These are phyloP conservation scores for Lecanosticta acicola DNA, from an alignment of 2,329 filamentous ascomycete species.

Conservation along the genomic window DNA sequence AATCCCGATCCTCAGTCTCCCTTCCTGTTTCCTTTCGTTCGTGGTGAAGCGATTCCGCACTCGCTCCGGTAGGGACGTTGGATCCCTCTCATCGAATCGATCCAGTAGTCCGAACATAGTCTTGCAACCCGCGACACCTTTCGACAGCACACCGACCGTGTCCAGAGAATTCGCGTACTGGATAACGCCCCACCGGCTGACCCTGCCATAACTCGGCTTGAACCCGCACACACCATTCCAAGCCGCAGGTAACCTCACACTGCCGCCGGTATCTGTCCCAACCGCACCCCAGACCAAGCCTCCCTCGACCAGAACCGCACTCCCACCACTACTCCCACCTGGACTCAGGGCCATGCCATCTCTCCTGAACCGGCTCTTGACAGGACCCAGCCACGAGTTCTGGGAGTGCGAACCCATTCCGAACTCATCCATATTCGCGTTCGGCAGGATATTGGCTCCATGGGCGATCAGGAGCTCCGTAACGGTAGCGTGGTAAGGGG, in stretches of 20 bases:
- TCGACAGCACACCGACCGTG: constrained; percentile 73
- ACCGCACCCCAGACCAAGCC: constrained; percentile 63
- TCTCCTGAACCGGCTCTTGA: constrained; percentile 48
- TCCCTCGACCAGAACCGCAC: constrained; percentile 73
- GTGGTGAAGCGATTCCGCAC: constrained; percentile 49
- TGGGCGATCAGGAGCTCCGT: constrained; percentile 60
- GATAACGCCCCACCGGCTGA: constrained; percentile 80
- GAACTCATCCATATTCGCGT: constrained; percentile 86
- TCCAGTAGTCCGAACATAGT: constrained; percentile 46
- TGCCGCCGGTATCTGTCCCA: constrained; percentile 91
- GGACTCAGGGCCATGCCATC: constrained; percentile 51
- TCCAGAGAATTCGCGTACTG: constrained; percentile 91
- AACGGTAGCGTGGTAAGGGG: constrained; percentile 78
- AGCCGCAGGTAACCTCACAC: constrained; percentile 77
- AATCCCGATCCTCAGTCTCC: constrained; percentile 50
- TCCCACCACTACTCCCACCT: constrained; percentile 89
- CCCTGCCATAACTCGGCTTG: constrained; percentile 84
- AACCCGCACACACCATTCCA: constrained; percentile 80
- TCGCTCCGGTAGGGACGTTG: constrained; percentile 59
- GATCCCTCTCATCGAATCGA: constrained; percentile 63
- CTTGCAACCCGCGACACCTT: constrained; percentile 45
- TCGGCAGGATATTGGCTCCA: constrained; percentile 63
- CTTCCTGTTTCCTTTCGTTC: constrained; percentile 3
- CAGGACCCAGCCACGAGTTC: constrained; percentile 61
- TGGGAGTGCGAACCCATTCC: constrained; percentile 85